phyloP scores from a whole-genome alignment of 1,284 basidiomycete species.

The Ustilago cynodontis region DNA sequence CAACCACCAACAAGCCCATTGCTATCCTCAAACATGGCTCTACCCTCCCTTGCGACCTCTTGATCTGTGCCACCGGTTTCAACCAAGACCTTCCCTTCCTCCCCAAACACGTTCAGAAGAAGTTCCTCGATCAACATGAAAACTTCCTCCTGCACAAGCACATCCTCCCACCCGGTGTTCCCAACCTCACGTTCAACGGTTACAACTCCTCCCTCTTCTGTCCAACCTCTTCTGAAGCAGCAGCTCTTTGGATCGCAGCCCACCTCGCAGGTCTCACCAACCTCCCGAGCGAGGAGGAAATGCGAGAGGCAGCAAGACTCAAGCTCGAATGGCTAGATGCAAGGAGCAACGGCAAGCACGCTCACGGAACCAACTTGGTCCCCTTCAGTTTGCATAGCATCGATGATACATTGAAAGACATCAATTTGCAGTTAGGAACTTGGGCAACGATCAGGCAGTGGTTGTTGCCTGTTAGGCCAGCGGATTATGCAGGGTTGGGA shows the following conservation, averaged over 20 bases:
- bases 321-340: conserved; percentile 60
- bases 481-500: conserved; percentile 26
- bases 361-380: conserved; percentile 57
- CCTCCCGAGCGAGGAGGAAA: conserved; percentile 40
- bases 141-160: conserved; percentile 60
- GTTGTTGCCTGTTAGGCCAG: conserved; percentile 58
- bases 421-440: conserved; percentile 37
- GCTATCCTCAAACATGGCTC: conserved; percentile 44
- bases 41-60: conserved; percentile 41
- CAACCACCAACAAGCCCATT: neutral
- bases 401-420: conserved; percentile 57
- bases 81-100: conserved; percentile 58
- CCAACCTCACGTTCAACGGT: conserved; percentile 61
- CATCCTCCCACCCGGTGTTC: conserved; percentile 51
- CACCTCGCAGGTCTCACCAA: conserved; percentile 46
- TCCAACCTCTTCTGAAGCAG: conserved; percentile 58
- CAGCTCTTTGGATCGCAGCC: conserved; percentile 59
- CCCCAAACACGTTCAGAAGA: conserved; percentile 34
- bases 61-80: conserved; percentile 60
- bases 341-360: conserved; percentile 56
- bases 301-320: conserved; percentile 29
- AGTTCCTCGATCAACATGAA: conserved; percentile 54
- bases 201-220: conserved; percentile 62
- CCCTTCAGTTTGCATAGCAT: conserved; percentile 63
- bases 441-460: conserved; percentile 48